These are phyloP conservation scores for Gastrolobium villosum DNA, from an alignment of 306 rosid species.

Conservation along the genomic window DNA sequence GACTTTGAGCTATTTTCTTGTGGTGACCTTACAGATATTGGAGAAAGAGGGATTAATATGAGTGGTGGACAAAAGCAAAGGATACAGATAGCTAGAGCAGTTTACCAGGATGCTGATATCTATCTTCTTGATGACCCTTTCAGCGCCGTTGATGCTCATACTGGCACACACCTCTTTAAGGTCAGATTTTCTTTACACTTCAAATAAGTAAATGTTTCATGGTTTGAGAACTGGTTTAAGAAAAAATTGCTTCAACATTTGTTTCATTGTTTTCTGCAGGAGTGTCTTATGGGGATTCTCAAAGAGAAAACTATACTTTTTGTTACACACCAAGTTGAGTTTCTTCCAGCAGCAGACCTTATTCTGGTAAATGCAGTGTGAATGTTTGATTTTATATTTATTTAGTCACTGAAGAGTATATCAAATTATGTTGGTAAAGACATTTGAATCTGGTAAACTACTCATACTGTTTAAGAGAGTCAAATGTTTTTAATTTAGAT, in stretches of 20 bases:
- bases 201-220: conserved; percentile 19
- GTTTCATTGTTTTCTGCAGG: conserved; percentile 60
- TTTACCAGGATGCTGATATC: conserved; percentile 88
- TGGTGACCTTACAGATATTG: conserved; percentile 93
- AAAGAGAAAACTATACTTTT: conserved; percentile 80
- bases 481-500: not conserved
- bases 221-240: not conserved
- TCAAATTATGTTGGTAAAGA: not conserved
- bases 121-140: conserved; percentile 94
- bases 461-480: not conserved
- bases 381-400: conserved; percentile 24
- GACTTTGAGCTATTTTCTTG: conserved; percentile 86
- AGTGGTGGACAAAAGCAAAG: conserved; percentile 99
- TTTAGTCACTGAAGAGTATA: conserved; percentile 5
- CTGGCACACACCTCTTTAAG: conserved; percentile 92
- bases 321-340: conserved; percentile 98
- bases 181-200: conserved; percentile 49
- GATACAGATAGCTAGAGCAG: conserved; percentile 94
- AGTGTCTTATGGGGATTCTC: conserved; percentile 91
- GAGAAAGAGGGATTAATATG: conserved; percentile 98
- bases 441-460: conserved; percentile 6
- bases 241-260: conserved; percentile 28
- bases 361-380: conserved; percentile 70
- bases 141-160: conserved; percentile 99
- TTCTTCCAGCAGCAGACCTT: conserved; percentile 97